Conservation (phyloP, 148 eudicot genomes). For the Pharnaceum exiguum region DNA sequence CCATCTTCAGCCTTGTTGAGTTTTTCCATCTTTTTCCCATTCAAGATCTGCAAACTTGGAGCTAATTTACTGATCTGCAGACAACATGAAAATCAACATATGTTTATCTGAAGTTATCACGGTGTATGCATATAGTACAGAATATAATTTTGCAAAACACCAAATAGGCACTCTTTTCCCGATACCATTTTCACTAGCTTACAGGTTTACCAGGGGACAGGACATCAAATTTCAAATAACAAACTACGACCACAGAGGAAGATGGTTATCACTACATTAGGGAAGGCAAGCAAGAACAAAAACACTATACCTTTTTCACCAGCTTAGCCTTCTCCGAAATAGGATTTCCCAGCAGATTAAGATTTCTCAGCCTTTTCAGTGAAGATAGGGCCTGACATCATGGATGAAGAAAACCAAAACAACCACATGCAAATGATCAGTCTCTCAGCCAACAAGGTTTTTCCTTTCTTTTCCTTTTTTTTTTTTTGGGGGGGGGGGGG, state of each 20-base stretch:
- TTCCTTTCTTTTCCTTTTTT: too few relatives aligned
- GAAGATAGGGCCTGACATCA: slow-evolving; percentile 64
- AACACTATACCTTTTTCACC: slow-evolving; percentile 44
- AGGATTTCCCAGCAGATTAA: slow-evolving; percentile 82
- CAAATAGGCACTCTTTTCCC: too few relatives aligned
- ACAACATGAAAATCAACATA: neutral
- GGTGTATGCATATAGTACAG: too few relatives aligned
- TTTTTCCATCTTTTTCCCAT: slow-evolving; percentile 60
- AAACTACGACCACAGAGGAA: neutral
- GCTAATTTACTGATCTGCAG: slow-evolving; percentile 69
- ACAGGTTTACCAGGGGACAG: too few relatives aligned
- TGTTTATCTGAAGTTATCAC: too few relatives aligned
- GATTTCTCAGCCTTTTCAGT: slow-evolving; percentile 54
- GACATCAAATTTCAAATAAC: neutral
- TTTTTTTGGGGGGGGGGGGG: too few relatives aligned
- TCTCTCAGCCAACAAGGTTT: neutral
- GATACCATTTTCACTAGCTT: too few relatives aligned
- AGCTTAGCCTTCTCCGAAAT: slow-evolving; percentile 69
- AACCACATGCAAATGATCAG: neutral
- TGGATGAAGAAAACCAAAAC: slow-evolving; percentile 15
- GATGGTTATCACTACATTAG: neutral
- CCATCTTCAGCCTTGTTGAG: slow-evolving; percentile 24
- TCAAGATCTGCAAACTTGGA: slow-evolving; percentile 66
- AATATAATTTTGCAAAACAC: too few relatives aligned
- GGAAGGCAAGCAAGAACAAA: neutral